Conservation (phyloP, 2,329 filamentous ascomycete genomes). For the Pseudogymnoascus sp. region DNA sequence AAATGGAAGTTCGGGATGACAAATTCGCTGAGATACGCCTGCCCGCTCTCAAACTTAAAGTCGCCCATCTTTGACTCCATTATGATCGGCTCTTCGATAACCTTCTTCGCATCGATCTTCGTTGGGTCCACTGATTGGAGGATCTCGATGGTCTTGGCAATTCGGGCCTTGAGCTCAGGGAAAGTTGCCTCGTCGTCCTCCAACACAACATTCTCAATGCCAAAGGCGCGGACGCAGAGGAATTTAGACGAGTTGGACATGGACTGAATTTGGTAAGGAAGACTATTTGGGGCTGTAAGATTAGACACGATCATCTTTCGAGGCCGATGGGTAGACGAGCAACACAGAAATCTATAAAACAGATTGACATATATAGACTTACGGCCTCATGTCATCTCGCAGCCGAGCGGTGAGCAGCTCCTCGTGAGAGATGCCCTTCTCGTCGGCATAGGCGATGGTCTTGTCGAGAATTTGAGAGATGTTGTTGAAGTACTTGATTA, state of each 20-base stretch:
- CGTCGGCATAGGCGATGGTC: conserved; percentile 32
- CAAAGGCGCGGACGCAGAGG: conserved; percentile 25
- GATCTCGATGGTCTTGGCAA: conserved; percentile 36
- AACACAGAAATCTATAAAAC: background rate
- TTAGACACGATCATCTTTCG: background rate
- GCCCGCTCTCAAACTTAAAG: conserved; percentile 17
- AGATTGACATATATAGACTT: background rate
- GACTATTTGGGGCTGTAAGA: background rate
- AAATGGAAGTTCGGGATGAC: conserved; percentile 43
- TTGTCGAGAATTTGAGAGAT: conserved; percentile 34
- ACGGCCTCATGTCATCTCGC: conserved; percentile 35
- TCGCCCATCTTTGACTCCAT: background rate
- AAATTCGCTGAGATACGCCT: conserved; percentile 31
- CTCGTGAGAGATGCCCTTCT: conserved; percentile 29
- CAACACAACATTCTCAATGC: conserved; percentile 23
- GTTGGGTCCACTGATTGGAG: conserved; percentile 32
- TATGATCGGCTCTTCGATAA: background rate
- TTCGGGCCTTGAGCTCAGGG: conserved; percentile 35
- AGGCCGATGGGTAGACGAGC: background rate
- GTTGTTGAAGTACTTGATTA: conserved; percentile 33
- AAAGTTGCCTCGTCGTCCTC: conserved; percentile 38
- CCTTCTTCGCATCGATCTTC: background rate
- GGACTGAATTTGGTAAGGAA: background rate
- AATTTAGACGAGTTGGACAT: background rate
- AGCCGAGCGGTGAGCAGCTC: conserved; percentile 30